phyloP scores from a whole-genome alignment of 2,329 filamentous ascomycete genomes.

The Pseudocercospora fijiensis region DNA sequence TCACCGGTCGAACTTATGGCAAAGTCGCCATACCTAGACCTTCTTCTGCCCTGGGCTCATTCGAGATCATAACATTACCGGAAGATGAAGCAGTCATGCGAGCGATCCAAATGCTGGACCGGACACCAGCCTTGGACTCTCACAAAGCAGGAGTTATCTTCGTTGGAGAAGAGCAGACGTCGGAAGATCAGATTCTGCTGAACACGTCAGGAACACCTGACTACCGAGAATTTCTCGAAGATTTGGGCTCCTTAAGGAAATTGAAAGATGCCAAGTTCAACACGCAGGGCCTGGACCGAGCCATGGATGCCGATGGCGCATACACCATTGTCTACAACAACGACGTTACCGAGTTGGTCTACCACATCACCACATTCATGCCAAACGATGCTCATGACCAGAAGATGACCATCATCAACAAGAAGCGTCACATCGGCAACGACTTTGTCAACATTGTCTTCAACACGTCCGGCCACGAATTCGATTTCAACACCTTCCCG shows the following conservation, averaged over 20 bases:
- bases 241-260: slow-evolving; percentile 76
- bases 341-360: slow-evolving; percentile 89
- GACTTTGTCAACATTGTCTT: slow-evolving; percentile 98
- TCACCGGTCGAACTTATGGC: slow-evolving; percentile 32
- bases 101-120: slow-evolving; percentile 78
- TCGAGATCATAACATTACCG: slow-evolving; percentile 64
- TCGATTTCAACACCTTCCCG: slow-evolving; percentile 86
- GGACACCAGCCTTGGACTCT: slow-evolving; percentile 84
- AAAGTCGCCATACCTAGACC: slow-evolving; percentile 53
- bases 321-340: slow-evolving; percentile 94
- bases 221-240: slow-evolving; percentile 80
- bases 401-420: slow-evolving; percentile 56
- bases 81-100: slow-evolving; percentile 60
- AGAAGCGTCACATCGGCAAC: slow-evolving; percentile 95
- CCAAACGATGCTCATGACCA: slow-evolving; percentile 79
- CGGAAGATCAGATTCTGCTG: slow-evolving; percentile 79
- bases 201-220: slow-evolving; percentile 85
- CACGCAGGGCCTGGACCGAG: slow-evolving; percentile 82
- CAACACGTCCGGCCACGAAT: slow-evolving; percentile 87
- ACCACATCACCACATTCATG: slow-evolving; percentile 97
- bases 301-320: slow-evolving; percentile 75
- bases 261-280: slow-evolving; percentile 86
- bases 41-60: slow-evolving; percentile 32
- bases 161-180: slow-evolving; percentile 79
- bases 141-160: slow-evolving; percentile 96